Conservation (phyloP, 2,329 filamentous ascomycete genomes). For the Penicillium sp. region DNA sequence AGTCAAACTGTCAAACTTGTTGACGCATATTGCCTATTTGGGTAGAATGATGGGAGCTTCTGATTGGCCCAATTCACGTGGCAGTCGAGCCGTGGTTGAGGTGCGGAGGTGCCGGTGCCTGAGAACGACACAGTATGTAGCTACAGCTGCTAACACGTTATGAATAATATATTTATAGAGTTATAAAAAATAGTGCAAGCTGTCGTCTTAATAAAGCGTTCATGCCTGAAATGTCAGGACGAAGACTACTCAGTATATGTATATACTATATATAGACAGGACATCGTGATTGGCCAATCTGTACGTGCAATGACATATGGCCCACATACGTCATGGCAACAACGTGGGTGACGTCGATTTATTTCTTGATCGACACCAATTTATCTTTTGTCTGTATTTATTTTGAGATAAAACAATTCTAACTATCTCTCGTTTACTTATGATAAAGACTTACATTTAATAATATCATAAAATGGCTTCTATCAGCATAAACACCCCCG, state of each 20-base stretch:
- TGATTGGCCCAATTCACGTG: background rate
- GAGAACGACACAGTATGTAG: too few relatives aligned
- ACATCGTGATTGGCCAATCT: background rate
- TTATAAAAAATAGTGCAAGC: too few relatives aligned
- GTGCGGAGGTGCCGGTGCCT: background rate
- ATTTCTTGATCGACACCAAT: background rate
- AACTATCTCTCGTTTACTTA: background rate
- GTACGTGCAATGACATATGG: background rate
- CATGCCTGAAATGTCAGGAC: background rate
- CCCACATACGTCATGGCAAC: background rate
- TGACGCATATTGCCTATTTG: too few relatives aligned
- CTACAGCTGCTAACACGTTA: too few relatives aligned
- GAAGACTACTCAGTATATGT: too few relatives aligned
- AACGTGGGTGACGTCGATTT: background rate
- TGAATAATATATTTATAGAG: too few relatives aligned
- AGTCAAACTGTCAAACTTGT: too few relatives aligned
- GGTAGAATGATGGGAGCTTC: background rate
- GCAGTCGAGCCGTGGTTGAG: background rate
- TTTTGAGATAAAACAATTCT: background rate
- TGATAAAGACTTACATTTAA: background rate
- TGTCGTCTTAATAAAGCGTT: background rate
- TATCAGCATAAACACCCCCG: slow-evolving; percentile 31
- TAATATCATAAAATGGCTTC: slow-evolving; percentile 23
- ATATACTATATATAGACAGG: background rate
- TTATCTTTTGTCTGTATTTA: background rate